Conservation (phyloP, 805 yeast species). For the Saturnispora diversa region DNA sequence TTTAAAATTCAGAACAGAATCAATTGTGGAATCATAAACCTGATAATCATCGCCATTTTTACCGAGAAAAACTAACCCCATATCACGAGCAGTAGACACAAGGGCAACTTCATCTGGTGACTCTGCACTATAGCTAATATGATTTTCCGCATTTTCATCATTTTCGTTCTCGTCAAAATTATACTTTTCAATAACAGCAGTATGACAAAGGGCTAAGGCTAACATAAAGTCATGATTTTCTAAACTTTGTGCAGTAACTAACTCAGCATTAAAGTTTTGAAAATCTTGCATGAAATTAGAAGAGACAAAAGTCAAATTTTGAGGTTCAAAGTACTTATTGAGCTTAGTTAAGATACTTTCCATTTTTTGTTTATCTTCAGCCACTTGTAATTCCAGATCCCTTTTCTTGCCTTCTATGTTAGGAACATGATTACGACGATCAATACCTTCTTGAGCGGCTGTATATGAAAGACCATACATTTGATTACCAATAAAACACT, state of each 20-base stretch:
- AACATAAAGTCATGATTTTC: constrained; percentile 53
- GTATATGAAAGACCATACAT: constrained; percentile 71
- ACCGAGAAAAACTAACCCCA: constrained; percentile 57
- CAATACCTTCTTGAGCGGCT: constrained; percentile 66
- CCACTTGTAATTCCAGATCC: constrained; percentile 35
- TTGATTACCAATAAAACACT: constrained; percentile 61
- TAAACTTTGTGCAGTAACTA: constrained; percentile 30
- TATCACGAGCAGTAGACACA: constrained; percentile 66
- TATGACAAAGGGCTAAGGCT: constrained; percentile 65
- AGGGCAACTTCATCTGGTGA: constrained; percentile 80
- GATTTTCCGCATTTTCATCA: constrained; percentile 29
- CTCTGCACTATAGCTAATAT: constrained; percentile 59
- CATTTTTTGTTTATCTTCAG: constrained; percentile 41
- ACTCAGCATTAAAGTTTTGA: constrained; percentile 21
- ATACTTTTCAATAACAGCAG: constrained; percentile 39
- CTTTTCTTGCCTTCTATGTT: constrained; percentile 45
- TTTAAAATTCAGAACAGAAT: constrained; percentile 37
- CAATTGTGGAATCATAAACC: constrained; percentile 34
- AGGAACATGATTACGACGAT: constrained; percentile 50
- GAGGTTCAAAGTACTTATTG: constrained; percentile 38
- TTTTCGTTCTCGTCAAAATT: constrained; percentile 19
- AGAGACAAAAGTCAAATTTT: constrained; percentile 54
- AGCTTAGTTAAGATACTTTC: constrained; percentile 30
- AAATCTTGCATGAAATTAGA: constrained; percentile 50
- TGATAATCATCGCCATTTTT: constrained; percentile 42